These are phyloP conservation scores for Ceratocystis eucalypticola DNA, from an alignment of 2,329 filamentous ascomycete species.

Conservation along the genomic window DNA sequence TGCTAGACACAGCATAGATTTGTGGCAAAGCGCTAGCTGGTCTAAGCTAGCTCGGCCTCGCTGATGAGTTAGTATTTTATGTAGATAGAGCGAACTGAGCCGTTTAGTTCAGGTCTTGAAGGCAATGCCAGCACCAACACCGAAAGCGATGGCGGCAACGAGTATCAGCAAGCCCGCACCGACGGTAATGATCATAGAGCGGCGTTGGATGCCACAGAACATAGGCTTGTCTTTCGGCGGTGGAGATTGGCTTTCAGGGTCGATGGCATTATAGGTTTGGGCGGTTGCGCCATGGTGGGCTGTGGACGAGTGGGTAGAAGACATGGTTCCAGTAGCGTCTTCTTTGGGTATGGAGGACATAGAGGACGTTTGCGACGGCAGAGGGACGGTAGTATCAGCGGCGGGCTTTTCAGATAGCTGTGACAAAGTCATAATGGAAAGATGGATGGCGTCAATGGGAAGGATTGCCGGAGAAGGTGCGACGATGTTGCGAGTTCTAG, in stretches of 20 bases:
- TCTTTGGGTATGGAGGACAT: constrained; percentile 13
- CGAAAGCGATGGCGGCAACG: constrained; percentile 22
- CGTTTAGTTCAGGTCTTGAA: constrained; percentile 16
- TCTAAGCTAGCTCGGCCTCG: neutral
- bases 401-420: neutral
- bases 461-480: neutral
- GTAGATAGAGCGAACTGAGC: neutral
- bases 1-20: neutral
- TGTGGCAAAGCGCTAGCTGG: neutral
- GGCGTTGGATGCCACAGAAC: constrained; percentile 22
- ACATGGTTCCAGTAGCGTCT: constrained; percentile 8
- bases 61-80: neutral
- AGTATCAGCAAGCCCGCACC: constrained; percentile 20
- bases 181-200: constrained; percentile 22
- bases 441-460: neutral
- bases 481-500: no score
- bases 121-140: constrained; percentile 22
- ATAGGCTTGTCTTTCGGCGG: constrained; percentile 12
- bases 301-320: neutral
- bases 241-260: constrained; percentile 6
- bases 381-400: neutral
- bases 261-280: neutral
- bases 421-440: neutral
- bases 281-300: neutral
- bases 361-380: constrained; percentile 9